A percentile compares a stretch with the other conserved stretches of the same genome.
phyloP scores from a whole-genome alignment of 805 yeast genomes.

The Limtongozyma cylindracea region DNA sequence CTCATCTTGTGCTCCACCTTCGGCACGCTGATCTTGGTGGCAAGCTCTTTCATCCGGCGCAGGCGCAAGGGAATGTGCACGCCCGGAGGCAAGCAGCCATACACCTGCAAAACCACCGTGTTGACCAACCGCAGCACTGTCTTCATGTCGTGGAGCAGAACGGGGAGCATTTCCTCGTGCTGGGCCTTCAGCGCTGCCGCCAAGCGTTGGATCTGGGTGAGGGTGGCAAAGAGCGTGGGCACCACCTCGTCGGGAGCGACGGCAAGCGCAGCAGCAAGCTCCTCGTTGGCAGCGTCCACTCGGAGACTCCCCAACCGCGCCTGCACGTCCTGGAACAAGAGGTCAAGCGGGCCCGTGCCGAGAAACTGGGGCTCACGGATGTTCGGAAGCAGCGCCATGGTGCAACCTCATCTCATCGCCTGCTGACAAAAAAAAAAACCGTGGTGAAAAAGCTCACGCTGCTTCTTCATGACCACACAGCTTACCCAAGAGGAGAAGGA shows the following conservation, averaged over 20 bases:
- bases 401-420: slow-evolving; percentile 10
- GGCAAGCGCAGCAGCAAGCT: too few relatives aligned
- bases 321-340: slow-evolving; percentile 9
- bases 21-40: slow-evolving; percentile 6
- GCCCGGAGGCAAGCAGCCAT: slow-evolving; percentile 24
- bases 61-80: slow-evolving; percentile 42
- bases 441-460: too few relatives aligned
- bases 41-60: slow-evolving; percentile 25
- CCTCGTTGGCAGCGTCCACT: too few relatives aligned
- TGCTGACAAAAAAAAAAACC: too few relatives aligned
- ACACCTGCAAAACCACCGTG: slow-evolving; percentile 47
- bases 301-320: not conserved
- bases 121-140: slow-evolving; percentile 40
- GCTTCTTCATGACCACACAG: slow-evolving; percentile 4
- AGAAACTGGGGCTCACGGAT: slow-evolving; percentile 8
- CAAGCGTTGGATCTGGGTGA: slow-evolving; percentile 13
- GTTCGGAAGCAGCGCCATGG: slow-evolving; percentile 9
- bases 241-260: too few relatives aligned
- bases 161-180: slow-evolving; percentile 19
- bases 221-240: too few relatives aligned
- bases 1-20: slow-evolving; percentile 4
- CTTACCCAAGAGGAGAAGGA: slow-evolving; percentile 59
- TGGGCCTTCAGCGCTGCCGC: slow-evolving; percentile 2
- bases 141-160: slow-evolving; percentile 72
- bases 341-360: slow-evolving; percentile 10